Conservation (phyloP, 148 eudicot genomes). For the Camellia sinensis region DNA sequence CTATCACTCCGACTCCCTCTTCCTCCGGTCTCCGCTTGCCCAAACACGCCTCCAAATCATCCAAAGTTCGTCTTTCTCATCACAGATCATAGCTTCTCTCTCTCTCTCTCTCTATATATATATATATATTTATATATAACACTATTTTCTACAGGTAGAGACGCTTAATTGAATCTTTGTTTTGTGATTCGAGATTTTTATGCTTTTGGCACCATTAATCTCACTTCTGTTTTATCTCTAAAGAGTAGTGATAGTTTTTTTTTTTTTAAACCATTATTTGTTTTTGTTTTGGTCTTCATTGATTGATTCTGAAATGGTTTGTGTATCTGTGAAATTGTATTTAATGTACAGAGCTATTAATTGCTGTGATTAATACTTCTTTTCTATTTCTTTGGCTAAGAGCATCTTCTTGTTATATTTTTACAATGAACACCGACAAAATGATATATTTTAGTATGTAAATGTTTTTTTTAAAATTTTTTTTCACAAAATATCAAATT, state of each 20-base stretch:
- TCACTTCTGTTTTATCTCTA: background rate
- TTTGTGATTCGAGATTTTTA: background rate
- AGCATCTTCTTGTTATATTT: no score
- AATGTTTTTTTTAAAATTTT: no score
- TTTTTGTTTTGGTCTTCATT: background rate
- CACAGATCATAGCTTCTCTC: background rate
- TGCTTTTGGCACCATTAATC: background rate
- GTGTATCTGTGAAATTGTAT: background rate
- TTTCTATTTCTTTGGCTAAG: background rate
- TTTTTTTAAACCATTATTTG: background rate
- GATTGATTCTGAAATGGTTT: background rate
- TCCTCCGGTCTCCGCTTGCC: slow-evolving; percentile 43
- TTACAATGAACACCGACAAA: no score
- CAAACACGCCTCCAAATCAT: slow-evolving; percentile 33
- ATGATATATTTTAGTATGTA: no score
- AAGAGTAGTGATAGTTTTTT: no score
- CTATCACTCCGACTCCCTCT: slow-evolving; percentile 40
- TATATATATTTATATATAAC: background rate
- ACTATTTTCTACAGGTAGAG: background rate
- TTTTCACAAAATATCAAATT: no score
- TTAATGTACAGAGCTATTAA: background rate
- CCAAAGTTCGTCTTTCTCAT: slow-evolving; percentile 20
- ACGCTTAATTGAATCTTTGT: background rate
- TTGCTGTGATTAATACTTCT: background rate
- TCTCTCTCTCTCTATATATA: background rate